Base-by-base conservation (phyloP, 192 early-diverging fungal species). In the Chytriomyces sp. region DNA sequence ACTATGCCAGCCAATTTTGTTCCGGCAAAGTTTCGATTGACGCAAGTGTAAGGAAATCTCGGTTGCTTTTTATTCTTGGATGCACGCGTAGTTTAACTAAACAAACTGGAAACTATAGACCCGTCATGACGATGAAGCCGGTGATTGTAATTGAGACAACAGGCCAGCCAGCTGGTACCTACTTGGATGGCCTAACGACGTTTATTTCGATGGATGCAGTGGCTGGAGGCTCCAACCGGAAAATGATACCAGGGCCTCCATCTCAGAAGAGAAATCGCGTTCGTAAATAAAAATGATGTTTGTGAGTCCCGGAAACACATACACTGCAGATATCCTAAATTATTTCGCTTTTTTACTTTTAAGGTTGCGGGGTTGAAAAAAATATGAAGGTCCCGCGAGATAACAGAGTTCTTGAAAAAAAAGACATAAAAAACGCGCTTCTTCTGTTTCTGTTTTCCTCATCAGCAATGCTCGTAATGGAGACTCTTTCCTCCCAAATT, bases 71-170 rank as follows among this genome's bases (percentile, higher is more conserved):
- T 16, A 43, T 28, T n/a, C n/a, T n/a, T n/a, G n/a, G n/a, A n/a
- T n/a, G n/a, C n/a, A n/a, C n/a, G n/a, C n/a, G n/a, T n/a, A n/a
- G n/a, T n/a, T n/a, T n/a, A n/a, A n/a, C n/a, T n/a, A n/a, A n/a
- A n/a, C 16, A 1, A 16, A 59, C 57, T 59, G 3, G 3, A 5
- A 5, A 28, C 44, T 23, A 16, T 45, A 67, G 66, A 4, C 66
- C 66, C 16, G 66, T 67, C 6, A 45, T 67, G 10, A 67, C 66
- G 7, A 67, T 67, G 66, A 67, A 67, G 44, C 66, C 66, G 16
- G 23, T 67, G 18, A 67, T 67, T 45, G 66, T 67, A n/a, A 44
- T 67, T n/a, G 66, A 67, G 23, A 67, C 66, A 5, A 16, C 66
- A 45, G 66, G 66, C 5, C 66, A 67, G 11, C 28, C 66, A 47